Percentiles rank a stretch among this genome's conserved stretches.
phyloP scores from a whole-genome alignment of 495 filamentous ascomycete species.

The Neurospora intermedia region DNA sequence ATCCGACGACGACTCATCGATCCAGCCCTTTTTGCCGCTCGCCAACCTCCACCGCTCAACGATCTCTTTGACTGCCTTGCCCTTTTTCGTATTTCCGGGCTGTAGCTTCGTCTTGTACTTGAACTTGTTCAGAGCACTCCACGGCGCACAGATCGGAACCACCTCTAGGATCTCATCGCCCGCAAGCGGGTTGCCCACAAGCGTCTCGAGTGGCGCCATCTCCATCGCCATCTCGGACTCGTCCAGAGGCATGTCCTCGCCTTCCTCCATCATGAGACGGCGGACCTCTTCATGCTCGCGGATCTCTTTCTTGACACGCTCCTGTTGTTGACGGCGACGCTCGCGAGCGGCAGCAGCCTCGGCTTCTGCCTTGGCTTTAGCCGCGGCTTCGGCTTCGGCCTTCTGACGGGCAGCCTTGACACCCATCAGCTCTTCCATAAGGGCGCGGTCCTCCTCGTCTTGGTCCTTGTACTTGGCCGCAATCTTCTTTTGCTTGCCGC shows the following conservation, averaged over 20 bases:
- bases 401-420: constrained; percentile 47
- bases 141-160: constrained; percentile 86
- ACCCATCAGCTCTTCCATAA: constrained; percentile 75
- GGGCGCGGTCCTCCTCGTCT: constrained; percentile 80
- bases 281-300: constrained; percentile 58
- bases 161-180: constrained; percentile 85
- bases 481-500: constrained; percentile 74
- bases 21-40: constrained; percentile 41
- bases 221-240: constrained; percentile 45
- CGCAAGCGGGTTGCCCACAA: constrained; percentile 65
- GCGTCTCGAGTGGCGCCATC: constrained; percentile 54
- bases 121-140: constrained; percentile 62
- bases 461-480: constrained; percentile 88
- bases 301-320: constrained; percentile 49
- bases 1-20: constrained; percentile 50
- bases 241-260: constrained; percentile 29
- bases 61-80: constrained; percentile 88
- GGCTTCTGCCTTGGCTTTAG: constrained; percentile 41
- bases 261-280: constrained; percentile 41
- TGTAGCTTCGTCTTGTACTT: constrained; percentile 93
- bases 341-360: constrained; percentile 55
- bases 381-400: constrained; percentile 42
- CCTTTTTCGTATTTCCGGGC: constrained; percentile 82
- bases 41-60: constrained; percentile 61
- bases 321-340: constrained; percentile 68